Conservation (phyloP, 2,329 filamentous ascomycete species). For the Diaporthe ampelina region DNA sequence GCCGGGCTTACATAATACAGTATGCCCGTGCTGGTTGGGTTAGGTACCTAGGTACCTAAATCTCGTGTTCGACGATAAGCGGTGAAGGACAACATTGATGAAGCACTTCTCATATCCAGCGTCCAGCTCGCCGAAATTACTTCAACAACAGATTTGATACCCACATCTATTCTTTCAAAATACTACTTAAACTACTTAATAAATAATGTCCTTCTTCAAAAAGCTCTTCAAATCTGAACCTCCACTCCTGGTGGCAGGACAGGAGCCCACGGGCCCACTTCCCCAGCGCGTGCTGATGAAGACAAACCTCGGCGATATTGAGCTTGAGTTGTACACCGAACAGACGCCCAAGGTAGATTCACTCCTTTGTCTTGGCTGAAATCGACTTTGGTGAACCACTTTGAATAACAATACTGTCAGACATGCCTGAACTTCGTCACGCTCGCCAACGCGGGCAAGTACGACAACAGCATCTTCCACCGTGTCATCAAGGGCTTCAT, state of each 20-base stretch:
- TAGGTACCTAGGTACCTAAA: neutral
- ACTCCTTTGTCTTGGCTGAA: no score
- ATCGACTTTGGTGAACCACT: neutral
- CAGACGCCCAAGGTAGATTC: constrained; percentile 6
- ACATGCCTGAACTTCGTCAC: constrained; percentile 36
- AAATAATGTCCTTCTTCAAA: constrained; percentile 18
- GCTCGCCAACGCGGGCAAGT: constrained; percentile 34
- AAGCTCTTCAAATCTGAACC: constrained; percentile 17
- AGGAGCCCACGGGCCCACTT: neutral
- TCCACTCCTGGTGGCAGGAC: constrained; percentile 4
- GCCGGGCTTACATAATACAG: neutral
- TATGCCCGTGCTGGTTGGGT: neutral
- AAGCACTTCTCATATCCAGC: neutral
- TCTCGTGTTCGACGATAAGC: neutral
- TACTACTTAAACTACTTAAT: neutral
- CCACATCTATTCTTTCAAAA: neutral
- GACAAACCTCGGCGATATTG: neutral
- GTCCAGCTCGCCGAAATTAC: neutral
- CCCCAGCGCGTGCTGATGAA: constrained; percentile 4
- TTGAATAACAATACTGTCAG: neutral
- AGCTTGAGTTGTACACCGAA: constrained; percentile 9
- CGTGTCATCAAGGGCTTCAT: constrained; percentile 74
- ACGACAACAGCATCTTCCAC: constrained; percentile 34
- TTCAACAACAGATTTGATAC: neutral
- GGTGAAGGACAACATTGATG: neutral